Base-by-base conservation (phyloP, 2,329 filamentous ascomycete genomes). In the Trichophyton mentagrophytes region DNA sequence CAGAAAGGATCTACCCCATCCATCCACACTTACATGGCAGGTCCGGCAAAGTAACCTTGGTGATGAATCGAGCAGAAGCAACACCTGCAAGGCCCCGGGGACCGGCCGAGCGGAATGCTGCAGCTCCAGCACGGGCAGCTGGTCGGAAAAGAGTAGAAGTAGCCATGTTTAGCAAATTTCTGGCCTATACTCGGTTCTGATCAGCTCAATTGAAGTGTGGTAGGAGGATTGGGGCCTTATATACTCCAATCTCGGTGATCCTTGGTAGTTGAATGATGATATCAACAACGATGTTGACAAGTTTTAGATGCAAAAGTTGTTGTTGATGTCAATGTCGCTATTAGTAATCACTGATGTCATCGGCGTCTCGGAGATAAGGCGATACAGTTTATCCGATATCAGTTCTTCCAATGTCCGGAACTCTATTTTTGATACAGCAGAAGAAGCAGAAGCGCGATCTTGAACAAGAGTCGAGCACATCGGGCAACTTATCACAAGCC, bases 1-100 rank as follows among this genome's bases (percentile, higher is more conserved):
- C 5, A 5, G 25, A 30, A 30, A 25, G 27, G 3, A 15, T 30
- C 4, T 53, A 9, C 33, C 22, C 13, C 27, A n/a, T 30, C n/a
- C 17, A 25, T 38, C 9, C 11, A 38, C 33, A 72, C 82, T 65
- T 80, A 89, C 87, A 90, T 69, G 84, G 73, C 11, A 97, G 85
- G 71, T 96, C 91, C 65, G 93, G 93, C 47, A 99, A 87, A 47
- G 91, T 96, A 59, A 89, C 92, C 81, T 96, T 96, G 70, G 90
- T 86, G 68, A 86, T 82, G 70, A 95, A 95, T 72, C 82, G 87
- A 68, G 86, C 86, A 74, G 84, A 84, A 66, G 86, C 84, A 70
- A 88, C 78, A 62, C 81, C 79, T 70, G 85, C 83, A 68, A 83
- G 81, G 69, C 74, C 72, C 61, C 80, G 76, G 65, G 82, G 80